phyloP scores from a whole-genome alignment of 208 protist species.

The Wallacemonas sp. region DNA sequence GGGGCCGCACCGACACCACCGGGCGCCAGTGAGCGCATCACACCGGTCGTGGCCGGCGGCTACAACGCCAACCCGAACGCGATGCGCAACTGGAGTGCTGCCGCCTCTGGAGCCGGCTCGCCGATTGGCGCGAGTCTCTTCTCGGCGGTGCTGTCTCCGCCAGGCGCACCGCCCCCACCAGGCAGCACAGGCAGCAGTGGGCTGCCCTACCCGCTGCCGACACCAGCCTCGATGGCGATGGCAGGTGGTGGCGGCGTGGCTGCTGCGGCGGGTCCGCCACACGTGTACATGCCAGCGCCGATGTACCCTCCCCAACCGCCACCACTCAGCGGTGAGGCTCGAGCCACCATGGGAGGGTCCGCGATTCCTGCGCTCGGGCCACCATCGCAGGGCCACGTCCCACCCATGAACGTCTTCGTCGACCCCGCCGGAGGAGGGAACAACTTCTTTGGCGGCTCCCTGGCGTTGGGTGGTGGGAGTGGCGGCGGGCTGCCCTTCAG shows the following conservation, averaged over 20 bases:
- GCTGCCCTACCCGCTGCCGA: neutral
- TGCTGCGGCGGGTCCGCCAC: neutral
- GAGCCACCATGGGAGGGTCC: no score
- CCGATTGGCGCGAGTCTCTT: constrained; percentile 1
- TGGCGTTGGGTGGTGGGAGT: no score
- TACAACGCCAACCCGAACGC: neutral
- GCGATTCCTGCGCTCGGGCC: no score
- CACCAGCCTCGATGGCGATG: no score
- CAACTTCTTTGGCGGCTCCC: no score
- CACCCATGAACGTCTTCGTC: no score
- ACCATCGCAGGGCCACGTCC: no score
- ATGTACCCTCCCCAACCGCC: constrained; percentile 4
- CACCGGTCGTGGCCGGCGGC: neutral
- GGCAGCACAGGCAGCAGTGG: neutral
- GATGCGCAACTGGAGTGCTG: neutral
- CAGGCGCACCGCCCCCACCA: neutral
- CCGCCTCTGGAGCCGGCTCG: constrained; percentile 2
- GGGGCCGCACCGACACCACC: no score
- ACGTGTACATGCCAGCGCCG: neutral
- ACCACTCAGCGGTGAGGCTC: no score
- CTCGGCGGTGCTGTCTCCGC: neutral
- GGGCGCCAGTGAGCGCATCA: neutral
- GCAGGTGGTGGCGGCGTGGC: no score
- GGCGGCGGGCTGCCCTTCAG: neutral
- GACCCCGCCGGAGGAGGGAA: no score